Evolutionary conservation across 768 basidiomycete species (phyloP).

Genomic region (Pleurotus tuber-regium): DNA sequence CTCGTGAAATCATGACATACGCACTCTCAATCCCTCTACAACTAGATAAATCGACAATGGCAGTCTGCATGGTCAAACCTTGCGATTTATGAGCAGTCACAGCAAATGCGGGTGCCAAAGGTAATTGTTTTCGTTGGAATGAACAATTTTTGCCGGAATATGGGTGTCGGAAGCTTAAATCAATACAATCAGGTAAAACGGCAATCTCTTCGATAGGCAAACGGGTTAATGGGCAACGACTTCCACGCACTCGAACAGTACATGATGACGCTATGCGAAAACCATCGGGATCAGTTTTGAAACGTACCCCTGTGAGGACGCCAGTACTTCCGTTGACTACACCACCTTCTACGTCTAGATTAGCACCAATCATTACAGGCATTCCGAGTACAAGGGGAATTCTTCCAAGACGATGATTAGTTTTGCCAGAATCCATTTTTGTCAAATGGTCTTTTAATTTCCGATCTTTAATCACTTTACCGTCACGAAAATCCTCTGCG

Average conservation of each 20-base stretch:
- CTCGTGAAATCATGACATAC: slow-evolving; percentile 41
- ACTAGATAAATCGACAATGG: slow-evolving; percentile 29
- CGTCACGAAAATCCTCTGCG: slow-evolving; percentile 19
- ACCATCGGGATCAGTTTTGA: slow-evolving; percentile 14
- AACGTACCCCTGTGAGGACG: slow-evolving; percentile 16
- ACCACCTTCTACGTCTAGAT: slow-evolving; percentile 28
- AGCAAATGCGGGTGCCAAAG: slow-evolving; percentile 34
- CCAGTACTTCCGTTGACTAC: slow-evolving; percentile 29
- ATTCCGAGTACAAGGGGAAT: slow-evolving; percentile 26
- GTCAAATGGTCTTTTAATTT: slow-evolving; percentile 11
- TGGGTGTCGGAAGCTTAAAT: slow-evolving; percentile 6
- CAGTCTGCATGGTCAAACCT: slow-evolving; percentile 29
- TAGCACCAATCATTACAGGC: slow-evolving; percentile 29
- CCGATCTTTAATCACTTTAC: slow-evolving; percentile 11
- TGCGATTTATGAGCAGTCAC: slow-evolving; percentile 40
- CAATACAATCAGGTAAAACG: slow-evolving; percentile 14
- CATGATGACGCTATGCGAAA: slow-evolving; percentile 14
- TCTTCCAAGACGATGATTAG: slow-evolving; percentile 26
- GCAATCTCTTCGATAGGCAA: slow-evolving; percentile 10
- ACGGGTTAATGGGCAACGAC: slow-evolving; percentile 1
- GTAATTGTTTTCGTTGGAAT: slow-evolving; percentile 30
- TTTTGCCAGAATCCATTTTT: slow-evolving; percentile 22
- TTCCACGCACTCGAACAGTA: slow-evolving; percentile 14
- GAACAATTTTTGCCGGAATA: slow-evolving; percentile 15
- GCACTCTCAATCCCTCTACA: slow-evolving; percentile 31